Evolutionary conservation across 2,329 filamentous ascomycete species (phyloP), one percentile per base, ranked within the genome.

Genomic region (Colletotrichum magnum): DNA sequence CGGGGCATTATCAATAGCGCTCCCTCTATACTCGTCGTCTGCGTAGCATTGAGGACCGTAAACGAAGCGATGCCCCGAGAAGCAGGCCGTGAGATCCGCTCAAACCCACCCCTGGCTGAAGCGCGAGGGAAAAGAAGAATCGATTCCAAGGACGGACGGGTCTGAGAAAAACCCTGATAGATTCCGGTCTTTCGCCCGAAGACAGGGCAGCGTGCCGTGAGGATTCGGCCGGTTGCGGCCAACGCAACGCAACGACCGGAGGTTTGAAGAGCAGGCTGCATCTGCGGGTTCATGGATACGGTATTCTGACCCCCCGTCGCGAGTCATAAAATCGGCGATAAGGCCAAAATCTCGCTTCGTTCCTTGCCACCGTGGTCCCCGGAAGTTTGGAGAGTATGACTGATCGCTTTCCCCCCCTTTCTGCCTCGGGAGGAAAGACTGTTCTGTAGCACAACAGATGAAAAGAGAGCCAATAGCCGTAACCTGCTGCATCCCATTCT

Each of bases 161-260:
- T n/a, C n/a, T 18, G 43, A 21, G 45, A 58, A 54, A 39, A n/a
- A 56, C 36, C 18, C 58, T 43, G 64, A 45, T 18, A 51, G 18
- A 57, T 18, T 63, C 36, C 51, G 51, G 58, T 43, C 58, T 57
- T 57, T 51, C 43, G 16, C 15, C 51, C 51, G 51, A 62, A 62
- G 58, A 51, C 32, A 45, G 58, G 58, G 58, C 51, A 63, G 58
- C 26, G 36, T 52, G 16, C 45, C 59, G 58, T 53, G 2, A 58
- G 52, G 51, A 58, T 45, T 58, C 52, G 64, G 59, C 52, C 47
- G 52, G 64, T 57, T 64, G 41, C 41, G 32, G 58, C 51, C 64
- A 58, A 67, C 45, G 57, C 51, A 53, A 21, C 13, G 41, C 54
- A 57, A 26, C 16, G n/a, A n/a, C 32, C 32, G 16, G 32, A 36